Percentiles rank a stretch among this genome's conserved stretches.
phyloP scores from a whole-genome alignment of 2,329 filamentous ascomycete species.

The Lecanosticta acicola region DNA sequence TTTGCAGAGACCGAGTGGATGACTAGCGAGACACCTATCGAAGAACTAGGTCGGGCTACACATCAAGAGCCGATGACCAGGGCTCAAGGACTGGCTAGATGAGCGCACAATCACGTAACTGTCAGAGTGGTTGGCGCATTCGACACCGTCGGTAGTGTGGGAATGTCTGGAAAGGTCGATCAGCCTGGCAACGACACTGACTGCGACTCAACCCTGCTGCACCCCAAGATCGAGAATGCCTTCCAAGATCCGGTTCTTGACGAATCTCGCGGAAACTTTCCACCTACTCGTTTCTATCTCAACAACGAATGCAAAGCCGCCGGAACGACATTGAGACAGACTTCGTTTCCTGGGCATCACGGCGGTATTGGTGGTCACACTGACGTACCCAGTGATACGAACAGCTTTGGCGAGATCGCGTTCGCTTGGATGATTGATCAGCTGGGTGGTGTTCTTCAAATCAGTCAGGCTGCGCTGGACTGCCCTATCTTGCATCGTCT shows the following conservation, averaged over 20 bases:
- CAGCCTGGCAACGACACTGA: conserved; percentile 10
- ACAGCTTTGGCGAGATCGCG: conserved; percentile 31
- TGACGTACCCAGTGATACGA: conserved; percentile 16
- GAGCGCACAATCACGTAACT: conserved; percentile 19
- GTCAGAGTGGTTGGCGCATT: conserved; percentile 43
- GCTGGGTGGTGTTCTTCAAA: conserved; percentile 13
- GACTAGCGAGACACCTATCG: not conserved
- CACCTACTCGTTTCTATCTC: conserved; percentile 44
- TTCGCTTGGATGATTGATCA: conserved; percentile 38
- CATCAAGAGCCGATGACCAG: conserved; percentile 5
- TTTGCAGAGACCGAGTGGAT: conserved; percentile 3
- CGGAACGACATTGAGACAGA: conserved; percentile 30
- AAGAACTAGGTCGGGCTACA: not conserved
- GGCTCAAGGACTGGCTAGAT: conserved; percentile 10
- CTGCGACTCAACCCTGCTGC: not conserved
- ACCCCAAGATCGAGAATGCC: conserved; percentile 41
- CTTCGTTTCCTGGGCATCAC: conserved; percentile 51
- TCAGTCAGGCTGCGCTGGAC: conserved; percentile 11
- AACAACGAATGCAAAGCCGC: conserved; percentile 9
- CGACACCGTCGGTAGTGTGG: conserved; percentile 39
- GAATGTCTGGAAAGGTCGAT: conserved; percentile 15
- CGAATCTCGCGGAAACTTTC: conserved; percentile 45
- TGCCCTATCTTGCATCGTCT: conserved; percentile 16
- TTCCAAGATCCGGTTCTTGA: conserved; percentile 51
- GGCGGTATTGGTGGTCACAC: conserved; percentile 46